Conservation (phyloP, 192 early-diverging fungal species). For the Lobulomyces angularis region DNA sequence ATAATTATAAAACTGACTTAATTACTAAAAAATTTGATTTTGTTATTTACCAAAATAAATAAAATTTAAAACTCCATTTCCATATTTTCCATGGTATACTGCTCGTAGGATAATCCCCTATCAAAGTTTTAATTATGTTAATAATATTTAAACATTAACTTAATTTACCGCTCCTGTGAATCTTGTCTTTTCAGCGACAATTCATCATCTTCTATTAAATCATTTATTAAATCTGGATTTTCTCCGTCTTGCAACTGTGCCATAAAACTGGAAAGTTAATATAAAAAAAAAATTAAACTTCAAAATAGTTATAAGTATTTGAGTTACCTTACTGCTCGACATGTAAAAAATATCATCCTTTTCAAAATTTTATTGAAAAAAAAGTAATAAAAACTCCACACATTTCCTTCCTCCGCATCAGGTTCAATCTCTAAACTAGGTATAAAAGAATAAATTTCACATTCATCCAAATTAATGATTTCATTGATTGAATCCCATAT, state of each 20-base stretch:
- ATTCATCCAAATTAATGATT: conserved; percentile 65
- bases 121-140: conserved; percentile 3
- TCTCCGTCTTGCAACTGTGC: conserved; percentile 46
- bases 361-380: conserved; percentile 87
- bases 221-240: conserved; percentile 22
- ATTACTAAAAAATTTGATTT: too few relatives aligned
- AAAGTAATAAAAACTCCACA: conserved; percentile 97
- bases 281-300: not conserved
- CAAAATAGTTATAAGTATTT: not conserved
- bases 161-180: conserved; percentile 6
- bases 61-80: too few relatives aligned
- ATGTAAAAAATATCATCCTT: conserved; percentile 85
- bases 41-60: too few relatives aligned
- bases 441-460: conserved; percentile 82
- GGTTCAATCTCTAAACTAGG: conserved; percentile 82
- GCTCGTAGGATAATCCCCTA: conserved; percentile 39
- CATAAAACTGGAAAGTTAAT: conserved; percentile 25
- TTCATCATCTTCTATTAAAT: conserved; percentile 18
- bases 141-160: conserved; percentile 8
- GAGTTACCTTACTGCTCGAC: conserved; percentile 72
- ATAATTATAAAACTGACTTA: too few relatives aligned
- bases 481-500: conserved; percentile 86
- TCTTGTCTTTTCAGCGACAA: conserved; percentile 13
- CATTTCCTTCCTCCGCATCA: conserved; percentile 74
- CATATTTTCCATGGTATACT: conserved; percentile 56